phyloP scores from a whole-genome alignment of 257 asterid genomes.

The Orobanche coerulescens region DNA sequence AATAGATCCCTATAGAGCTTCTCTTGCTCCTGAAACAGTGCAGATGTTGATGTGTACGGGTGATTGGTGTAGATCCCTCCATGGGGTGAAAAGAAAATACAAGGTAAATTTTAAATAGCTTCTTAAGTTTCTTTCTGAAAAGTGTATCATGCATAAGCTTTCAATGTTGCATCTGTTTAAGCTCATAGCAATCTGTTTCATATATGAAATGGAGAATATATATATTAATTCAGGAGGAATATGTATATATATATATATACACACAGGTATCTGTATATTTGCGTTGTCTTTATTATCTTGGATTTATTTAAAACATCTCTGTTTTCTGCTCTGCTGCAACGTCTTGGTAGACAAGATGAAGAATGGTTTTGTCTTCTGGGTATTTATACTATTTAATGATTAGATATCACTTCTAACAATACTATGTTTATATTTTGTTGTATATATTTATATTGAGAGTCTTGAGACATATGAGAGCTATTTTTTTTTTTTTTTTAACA shows the following conservation, averaged over 20 bases:
- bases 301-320: conserved; percentile 39
- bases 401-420: conserved; percentile 26
- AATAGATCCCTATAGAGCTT: too few relatives aligned
- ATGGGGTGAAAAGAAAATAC: too few relatives aligned
- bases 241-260: neutral
- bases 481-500: neutral
- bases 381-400: conserved; percentile 59
- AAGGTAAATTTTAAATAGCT: too few relatives aligned
- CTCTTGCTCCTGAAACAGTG: too few relatives aligned
- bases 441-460: conserved; percentile 32
- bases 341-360: conserved; percentile 65
- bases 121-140: too few relatives aligned
- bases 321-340: conserved; percentile 38
- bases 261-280: conserved; percentile 14
- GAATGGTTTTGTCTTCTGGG: conserved; percentile 59
- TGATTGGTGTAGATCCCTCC: too few relatives aligned
- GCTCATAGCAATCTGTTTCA: too few relatives aligned
- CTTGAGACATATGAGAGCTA: conserved; percentile 30
- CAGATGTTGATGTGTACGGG: too few relatives aligned
- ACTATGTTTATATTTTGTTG: conserved; percentile 14
- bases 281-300: conserved; percentile 54
- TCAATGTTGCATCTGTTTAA: too few relatives aligned
- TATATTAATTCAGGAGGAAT: too few relatives aligned
- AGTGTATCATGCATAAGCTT: too few relatives aligned
- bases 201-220: too few relatives aligned